Evolutionary conservation across 805 yeast genomes (phyloP).

Genomic region (Spathaspora passalidarum): DNA sequence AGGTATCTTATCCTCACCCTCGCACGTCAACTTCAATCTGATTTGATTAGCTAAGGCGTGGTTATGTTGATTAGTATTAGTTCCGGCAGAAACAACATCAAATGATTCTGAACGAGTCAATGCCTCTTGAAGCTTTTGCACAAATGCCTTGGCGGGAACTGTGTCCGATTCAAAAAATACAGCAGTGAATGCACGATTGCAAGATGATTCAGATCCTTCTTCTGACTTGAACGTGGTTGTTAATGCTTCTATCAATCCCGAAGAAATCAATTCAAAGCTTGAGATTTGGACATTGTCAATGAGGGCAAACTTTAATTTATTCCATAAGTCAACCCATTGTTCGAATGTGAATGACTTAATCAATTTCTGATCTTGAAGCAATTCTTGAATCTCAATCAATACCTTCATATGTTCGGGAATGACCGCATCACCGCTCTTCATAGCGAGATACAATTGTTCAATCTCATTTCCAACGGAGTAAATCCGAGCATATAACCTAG

Average conservation of each 20-base stretch:
- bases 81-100: conserved; percentile 54
- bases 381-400: conserved; percentile 12
- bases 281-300: conserved; percentile 40
- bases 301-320: conserved; percentile 15
- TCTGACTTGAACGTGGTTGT: conserved; percentile 28
- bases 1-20: conserved; percentile 18
- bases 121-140: conserved; percentile 66
- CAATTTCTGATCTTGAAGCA: conserved; percentile 8
- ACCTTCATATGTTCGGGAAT: conserved; percentile 16
- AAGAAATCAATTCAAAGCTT: conserved; percentile 70
- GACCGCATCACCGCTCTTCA: conserved; percentile 12
- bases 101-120: conserved; percentile 72
- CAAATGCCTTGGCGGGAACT: conserved; percentile 38
- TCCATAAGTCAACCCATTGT: conserved; percentile 30
- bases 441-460: conserved; percentile 24
- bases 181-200: conserved; percentile 43
- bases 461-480: conserved; percentile 19
- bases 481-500: conserved; percentile 14
- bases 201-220: conserved; percentile 17
- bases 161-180: conserved; percentile 29
- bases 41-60: conserved; percentile 72
- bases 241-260: conserved; percentile 56
- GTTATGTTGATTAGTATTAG: conserved; percentile 13
- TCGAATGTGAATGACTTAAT: conserved; percentile 28
- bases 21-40: conserved; percentile 47